These are phyloP conservation scores for Xerocomus potaroensis DNA, from an alignment of 768 basidiomycete species.

Conservation along the genomic window DNA sequence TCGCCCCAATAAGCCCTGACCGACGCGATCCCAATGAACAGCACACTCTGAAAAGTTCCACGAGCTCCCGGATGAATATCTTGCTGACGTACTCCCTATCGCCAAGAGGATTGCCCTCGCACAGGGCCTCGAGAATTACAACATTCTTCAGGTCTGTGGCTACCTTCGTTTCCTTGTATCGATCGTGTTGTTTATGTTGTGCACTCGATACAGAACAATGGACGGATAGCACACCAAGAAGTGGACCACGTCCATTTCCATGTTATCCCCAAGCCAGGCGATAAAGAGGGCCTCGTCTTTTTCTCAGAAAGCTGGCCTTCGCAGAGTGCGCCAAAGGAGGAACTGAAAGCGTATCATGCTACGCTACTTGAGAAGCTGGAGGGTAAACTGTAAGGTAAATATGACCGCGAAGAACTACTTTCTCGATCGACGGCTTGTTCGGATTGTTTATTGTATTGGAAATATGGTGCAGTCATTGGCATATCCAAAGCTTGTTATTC, in stretches of 20 bases:
- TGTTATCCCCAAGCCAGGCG: conserved; percentile 85
- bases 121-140: conserved; percentile 74
- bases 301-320: conserved; percentile 49
- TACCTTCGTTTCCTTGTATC: not conserved
- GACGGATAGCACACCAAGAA: conserved; percentile 57
- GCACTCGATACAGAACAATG: conserved; percentile 53
- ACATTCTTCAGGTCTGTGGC: conserved; percentile 68
- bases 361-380: conserved; percentile 18
- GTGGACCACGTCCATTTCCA: conserved; percentile 93
- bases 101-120: conserved; percentile 87
- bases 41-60: conserved; percentile 86
- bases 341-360: conserved; percentile 20
- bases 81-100: conserved; percentile 70
- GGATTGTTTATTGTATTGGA: not conserved
- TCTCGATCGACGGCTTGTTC: not conserved
- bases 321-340: conserved; percentile 15
- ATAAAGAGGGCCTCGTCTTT: conserved; percentile 68
- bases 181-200: no score
- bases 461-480: no score
- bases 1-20: not conserved
- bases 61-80: conserved; percentile 82
- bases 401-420: no score
- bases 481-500: no score
- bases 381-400: conserved; percentile 15
- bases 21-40: conserved; percentile 25